A percentile compares a stretch with the other conserved stretches of the same genome.
Evolutionary conservation across 2,329 filamentous ascomycete genomes (phyloP).

Genomic region (Endothia cerciana): DNA sequence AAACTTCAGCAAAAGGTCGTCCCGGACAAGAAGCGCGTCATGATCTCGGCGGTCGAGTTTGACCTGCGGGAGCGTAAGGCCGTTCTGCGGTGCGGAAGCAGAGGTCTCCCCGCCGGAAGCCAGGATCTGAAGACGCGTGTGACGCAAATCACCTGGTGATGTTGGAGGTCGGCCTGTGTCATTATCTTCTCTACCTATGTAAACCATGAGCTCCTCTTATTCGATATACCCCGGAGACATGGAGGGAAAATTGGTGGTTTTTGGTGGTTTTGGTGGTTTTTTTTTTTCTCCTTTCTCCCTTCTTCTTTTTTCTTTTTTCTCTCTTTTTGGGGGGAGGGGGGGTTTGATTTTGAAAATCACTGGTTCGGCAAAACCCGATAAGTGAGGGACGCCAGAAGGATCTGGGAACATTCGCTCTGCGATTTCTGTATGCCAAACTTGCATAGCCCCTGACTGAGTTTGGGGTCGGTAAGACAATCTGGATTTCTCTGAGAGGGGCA

Average conservation of each 20-base stretch:
- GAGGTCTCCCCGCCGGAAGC: constrained; percentile 51
- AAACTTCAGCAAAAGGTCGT: constrained; percentile 40
- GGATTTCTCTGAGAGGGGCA: neutral
- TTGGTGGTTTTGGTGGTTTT: too few species aligned
- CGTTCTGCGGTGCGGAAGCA: constrained; percentile 56
- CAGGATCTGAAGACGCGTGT: constrained; percentile 52
- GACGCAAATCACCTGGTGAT: constrained; percentile 53
- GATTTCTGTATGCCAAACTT: neutral
- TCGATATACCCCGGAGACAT: neutral
- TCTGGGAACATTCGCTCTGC: neutral
- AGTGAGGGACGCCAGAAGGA: neutral
- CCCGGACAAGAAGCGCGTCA: constrained; percentile 58
- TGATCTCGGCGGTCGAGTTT: constrained; percentile 61
- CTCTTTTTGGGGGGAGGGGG: too few species aligned
- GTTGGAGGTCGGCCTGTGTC: neutral
- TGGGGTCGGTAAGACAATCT: neutral
- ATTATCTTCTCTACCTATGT: neutral
- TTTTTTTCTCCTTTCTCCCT: too few species aligned
- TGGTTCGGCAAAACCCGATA: neutral
- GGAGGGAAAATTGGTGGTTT: neutral
- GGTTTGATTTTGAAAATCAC: neutral
- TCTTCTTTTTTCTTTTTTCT: too few species aligned
- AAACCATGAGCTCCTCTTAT: neutral
- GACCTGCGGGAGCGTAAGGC: constrained; percentile 57
- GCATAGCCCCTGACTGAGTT: neutral